A percentile compares a stretch with the other conserved stretches of the same genome.
Evolutionary conservation across 805 yeast genomes (phyloP).

Genomic region (Lipomyces japonicus): DNA sequence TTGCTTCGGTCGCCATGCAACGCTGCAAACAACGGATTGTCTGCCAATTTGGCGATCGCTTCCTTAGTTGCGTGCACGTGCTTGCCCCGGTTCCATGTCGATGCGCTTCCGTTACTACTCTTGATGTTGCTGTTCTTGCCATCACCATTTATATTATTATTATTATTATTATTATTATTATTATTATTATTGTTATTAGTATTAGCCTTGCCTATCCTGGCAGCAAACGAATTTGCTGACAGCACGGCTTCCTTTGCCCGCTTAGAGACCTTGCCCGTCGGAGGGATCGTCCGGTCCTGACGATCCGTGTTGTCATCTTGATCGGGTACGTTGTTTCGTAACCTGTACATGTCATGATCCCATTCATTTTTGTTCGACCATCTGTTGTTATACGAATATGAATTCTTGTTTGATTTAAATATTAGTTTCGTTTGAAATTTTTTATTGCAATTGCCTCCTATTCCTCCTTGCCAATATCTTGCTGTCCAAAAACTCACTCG

Average conservation of each 20-base stretch:
- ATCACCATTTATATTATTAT: background rate
- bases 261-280: background rate
- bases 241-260: slow-evolving; percentile 3
- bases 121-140: background rate
- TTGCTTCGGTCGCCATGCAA: slow-evolving; percentile 18
- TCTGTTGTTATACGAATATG: background rate
- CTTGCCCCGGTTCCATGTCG: background rate
- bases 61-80: background rate
- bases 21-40: slow-evolving; percentile 23
- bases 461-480: too few relatives aligned
- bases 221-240: slow-evolving; percentile 22
- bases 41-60: slow-evolving; percentile 11
- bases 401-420: too few relatives aligned
- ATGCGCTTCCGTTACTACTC: background rate
- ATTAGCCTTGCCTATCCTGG: slow-evolving; percentile 21
- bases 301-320: background rate
- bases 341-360: slow-evolving; percentile 19
- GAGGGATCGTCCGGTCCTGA: background rate
- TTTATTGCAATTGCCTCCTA: too few relatives aligned
- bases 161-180: too few relatives aligned
- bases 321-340: background rate
- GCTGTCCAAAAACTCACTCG: too few relatives aligned
- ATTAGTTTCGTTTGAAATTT: too few relatives aligned
- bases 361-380: slow-evolving; percentile 1
- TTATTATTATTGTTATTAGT: background rate